Percentiles rank a stretch among this genome's conserved stretches.
These are phyloP conservation scores for Torulaspora franciscae DNA, from an alignment of 805 yeast genomes.

Conservation along the genomic window DNA sequence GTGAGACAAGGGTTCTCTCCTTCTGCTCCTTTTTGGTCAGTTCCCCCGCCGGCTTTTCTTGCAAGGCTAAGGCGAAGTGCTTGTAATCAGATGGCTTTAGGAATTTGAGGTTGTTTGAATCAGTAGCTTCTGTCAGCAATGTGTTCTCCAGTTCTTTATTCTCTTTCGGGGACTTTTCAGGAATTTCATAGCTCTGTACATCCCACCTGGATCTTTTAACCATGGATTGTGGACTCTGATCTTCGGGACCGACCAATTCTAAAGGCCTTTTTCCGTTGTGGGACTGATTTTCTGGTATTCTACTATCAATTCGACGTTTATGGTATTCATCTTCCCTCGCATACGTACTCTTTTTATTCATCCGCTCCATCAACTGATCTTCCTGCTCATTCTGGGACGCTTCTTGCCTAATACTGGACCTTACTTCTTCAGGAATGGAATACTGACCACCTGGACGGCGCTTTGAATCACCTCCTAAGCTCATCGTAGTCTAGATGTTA, in stretches of 20 bases:
- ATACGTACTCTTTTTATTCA: constrained; percentile 27
- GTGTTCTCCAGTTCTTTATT: constrained; percentile 34
- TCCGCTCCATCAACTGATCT: constrained; percentile 32
- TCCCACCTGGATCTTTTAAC: constrained; percentile 35
- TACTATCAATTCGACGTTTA: constrained; percentile 36
- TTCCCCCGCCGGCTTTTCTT: constrained; percentile 30
- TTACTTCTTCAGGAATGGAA: constrained; percentile 38
- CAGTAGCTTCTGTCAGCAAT: constrained; percentile 55
- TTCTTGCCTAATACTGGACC: constrained; percentile 28
- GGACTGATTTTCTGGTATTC: constrained; percentile 32
- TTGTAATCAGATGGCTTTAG: constrained; percentile 69
- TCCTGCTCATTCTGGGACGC: constrained; percentile 21
- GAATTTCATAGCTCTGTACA: constrained; percentile 45
- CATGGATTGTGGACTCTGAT: constrained; percentile 11
- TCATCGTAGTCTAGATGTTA: not conserved
- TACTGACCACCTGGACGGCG: constrained; percentile 38
- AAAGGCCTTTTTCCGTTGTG: constrained; percentile 38
- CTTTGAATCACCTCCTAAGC: constrained; percentile 1
- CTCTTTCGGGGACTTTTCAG: constrained; percentile 41
- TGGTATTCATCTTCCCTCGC: constrained; percentile 48
- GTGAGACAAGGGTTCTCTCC: constrained; percentile 56
- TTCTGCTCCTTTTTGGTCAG: constrained; percentile 49
- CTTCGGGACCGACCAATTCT: constrained; percentile 27
- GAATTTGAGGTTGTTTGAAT: constrained; percentile 57
- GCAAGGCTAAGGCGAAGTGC: constrained; percentile 60